A percentile compares a stretch with the other conserved stretches of the same genome.
These are phyloP conservation scores for Myochromella boudieri DNA, from an alignment of 768 basidiomycete genomes.

Conservation along the genomic window DNA sequence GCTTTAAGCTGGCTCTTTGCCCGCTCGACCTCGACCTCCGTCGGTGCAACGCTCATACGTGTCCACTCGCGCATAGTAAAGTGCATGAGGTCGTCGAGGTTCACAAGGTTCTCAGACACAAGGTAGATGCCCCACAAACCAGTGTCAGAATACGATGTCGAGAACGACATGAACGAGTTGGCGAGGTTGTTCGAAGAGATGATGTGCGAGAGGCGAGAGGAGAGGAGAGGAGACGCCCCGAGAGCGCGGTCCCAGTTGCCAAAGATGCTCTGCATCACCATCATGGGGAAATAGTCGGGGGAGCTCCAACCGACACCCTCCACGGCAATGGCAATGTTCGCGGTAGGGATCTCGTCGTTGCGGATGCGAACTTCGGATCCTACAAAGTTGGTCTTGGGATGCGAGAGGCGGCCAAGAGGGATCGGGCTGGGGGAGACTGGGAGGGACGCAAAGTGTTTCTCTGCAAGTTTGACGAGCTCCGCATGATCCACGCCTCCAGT, in stretches of 20 bases:
- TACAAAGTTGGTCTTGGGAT: slow-evolving; percentile 78
- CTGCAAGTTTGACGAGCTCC: slow-evolving; percentile 91
- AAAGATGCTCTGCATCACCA: slow-evolving; percentile 96
- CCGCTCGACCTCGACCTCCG: slow-evolving; percentile 86
- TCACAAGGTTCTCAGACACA: slow-evolving; percentile 90
- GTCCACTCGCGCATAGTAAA: slow-evolving; percentile 96
- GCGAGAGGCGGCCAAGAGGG: slow-evolving; percentile 78
- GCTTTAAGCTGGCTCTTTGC: slow-evolving; percentile 99
- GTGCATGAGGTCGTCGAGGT: slow-evolving; percentile 91
- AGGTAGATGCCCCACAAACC: slow-evolving; percentile 99
- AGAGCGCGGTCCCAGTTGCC: slow-evolving; percentile 99
- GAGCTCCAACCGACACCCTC: slow-evolving; percentile 98
- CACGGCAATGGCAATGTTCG: slow-evolving; percentile 94
- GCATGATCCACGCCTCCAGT: slow-evolving; percentile 93
- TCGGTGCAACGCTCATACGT: slow-evolving; percentile 87
- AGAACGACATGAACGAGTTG: slow-evolving; percentile 99
- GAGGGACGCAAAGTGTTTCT: slow-evolving; percentile 88
- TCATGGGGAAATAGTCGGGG: slow-evolving; percentile 99
- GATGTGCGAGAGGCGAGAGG: slow-evolving; percentile 89
- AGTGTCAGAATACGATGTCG: slow-evolving; percentile 97
- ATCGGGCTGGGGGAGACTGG: slow-evolving; percentile 88
- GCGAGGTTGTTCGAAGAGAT: slow-evolving; percentile 93
- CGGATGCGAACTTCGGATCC: slow-evolving; percentile 96
- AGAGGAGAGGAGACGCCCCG: slow-evolving; percentile 85
- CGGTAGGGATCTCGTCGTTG: slow-evolving; percentile 86